Conservation (phyloP, 164 flowering plant species). For the Stephania cephalantha region DNA sequence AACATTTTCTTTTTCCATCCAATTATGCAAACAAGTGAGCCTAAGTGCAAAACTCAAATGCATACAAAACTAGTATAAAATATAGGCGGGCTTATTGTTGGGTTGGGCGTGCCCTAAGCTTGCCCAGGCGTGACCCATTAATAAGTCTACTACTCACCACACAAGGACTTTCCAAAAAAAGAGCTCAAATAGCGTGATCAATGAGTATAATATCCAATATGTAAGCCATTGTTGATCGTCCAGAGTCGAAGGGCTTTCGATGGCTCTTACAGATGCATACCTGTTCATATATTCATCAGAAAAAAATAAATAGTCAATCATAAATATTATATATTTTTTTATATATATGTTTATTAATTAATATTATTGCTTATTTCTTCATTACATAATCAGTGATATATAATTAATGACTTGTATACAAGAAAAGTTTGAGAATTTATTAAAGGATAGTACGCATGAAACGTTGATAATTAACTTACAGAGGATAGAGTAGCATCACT, state of each 20-base stretch:
- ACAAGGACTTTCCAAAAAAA: conserved; percentile 58
- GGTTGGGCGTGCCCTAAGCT: too few species aligned
- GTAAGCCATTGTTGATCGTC: conserved; percentile 74
- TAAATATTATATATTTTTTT: too few species aligned
- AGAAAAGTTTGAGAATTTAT: not conserved
- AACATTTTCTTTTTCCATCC: too few species aligned
- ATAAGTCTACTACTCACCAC: conserved; percentile 42
- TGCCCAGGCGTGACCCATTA: not conserved
- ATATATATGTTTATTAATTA: too few species aligned
- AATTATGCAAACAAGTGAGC: too few species aligned
- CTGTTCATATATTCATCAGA: not conserved
- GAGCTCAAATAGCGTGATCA: conserved; percentile 79
- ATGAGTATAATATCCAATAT: conserved; percentile 83
- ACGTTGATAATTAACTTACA: not conserved
- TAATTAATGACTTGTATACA: too few species aligned
- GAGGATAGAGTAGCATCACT: not conserved
- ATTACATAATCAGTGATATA: too few species aligned
- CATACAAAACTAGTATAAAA: too few species aligned
- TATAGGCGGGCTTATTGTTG: too few species aligned
- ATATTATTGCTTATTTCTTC: too few species aligned
- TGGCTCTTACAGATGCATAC: conserved; percentile 1
- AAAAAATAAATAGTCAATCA: not conserved
- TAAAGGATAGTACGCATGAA: not conserved
- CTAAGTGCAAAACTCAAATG: too few species aligned
- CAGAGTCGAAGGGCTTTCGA: not conserved